Conservation (phyloP, 192 early-diverging fungal genomes). For the Lobosporangium transversale region DNA sequence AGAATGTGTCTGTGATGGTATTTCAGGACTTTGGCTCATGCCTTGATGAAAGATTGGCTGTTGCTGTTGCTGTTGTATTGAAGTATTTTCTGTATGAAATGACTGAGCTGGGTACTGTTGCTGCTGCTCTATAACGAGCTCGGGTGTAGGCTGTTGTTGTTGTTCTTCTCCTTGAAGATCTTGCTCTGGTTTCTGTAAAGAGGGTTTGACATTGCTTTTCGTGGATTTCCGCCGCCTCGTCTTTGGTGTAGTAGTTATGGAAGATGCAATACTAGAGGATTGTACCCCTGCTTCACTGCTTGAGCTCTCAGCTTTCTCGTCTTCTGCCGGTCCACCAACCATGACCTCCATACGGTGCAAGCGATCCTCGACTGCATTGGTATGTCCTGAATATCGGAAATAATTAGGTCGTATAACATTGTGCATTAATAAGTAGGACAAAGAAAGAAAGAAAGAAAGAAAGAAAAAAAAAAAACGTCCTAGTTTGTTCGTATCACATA, state of each 20-base stretch:
- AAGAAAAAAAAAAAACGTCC: no score
- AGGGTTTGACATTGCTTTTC: slow-evolving; percentile 6
- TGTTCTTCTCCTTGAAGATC: neutral
- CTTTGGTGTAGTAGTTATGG: neutral
- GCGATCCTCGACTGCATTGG: slow-evolving; percentile 78
- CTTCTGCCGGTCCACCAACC: slow-evolving; percentile 58
- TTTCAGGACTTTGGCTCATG: slow-evolving; percentile 30
- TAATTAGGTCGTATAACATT: no score
- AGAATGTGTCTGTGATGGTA: slow-evolving; percentile 10
- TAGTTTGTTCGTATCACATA: no score
- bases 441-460: no score
- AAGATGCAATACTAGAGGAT: slow-evolving; percentile 8
- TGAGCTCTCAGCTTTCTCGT: slow-evolving; percentile 9
- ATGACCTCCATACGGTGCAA: slow-evolving; percentile 75
- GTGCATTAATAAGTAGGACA: no score
- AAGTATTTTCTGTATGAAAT: neutral
- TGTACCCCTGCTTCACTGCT: slow-evolving; percentile 2
- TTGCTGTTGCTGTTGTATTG: slow-evolving; percentile 21
- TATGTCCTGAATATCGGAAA: slow-evolving; percentile 54
- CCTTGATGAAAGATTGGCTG: slow-evolving; percentile 20
- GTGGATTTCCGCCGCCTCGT: slow-evolving; percentile 34
- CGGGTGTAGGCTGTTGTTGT: slow-evolving; percentile 8
- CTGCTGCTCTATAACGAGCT: neutral
- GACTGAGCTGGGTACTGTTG: slow-evolving; percentile 12
- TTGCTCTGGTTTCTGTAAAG: neutral